phyloP scores from a whole-genome alignment of 1,139 yeast species.

The Diutina scorzettiae region DNA sequence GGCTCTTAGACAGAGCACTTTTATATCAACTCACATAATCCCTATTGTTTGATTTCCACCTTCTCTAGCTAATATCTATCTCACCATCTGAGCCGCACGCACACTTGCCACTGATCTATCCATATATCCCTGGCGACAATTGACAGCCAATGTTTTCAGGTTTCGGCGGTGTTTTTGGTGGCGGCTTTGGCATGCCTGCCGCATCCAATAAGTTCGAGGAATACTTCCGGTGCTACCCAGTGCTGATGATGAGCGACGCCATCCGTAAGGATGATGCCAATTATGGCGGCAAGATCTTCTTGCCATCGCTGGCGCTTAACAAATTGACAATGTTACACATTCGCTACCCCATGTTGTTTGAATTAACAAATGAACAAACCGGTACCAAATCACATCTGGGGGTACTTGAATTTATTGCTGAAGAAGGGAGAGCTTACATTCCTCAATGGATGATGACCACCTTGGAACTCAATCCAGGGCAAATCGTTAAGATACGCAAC shows the following conservation, averaged over 20 bases:
- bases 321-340: conserved; percentile 79
- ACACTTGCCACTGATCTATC: too few species aligned
- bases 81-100: too few species aligned
- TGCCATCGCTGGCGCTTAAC: conserved; percentile 88
- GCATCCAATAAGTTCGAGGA: conserved; percentile 46
- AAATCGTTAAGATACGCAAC: conserved; percentile 59
- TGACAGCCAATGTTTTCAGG: conserved; percentile 42
- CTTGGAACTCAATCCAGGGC: conserved; percentile 62
- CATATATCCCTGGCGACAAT: too few species aligned
- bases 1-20: too few species aligned
- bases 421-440: conserved; percentile 87
- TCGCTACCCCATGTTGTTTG: conserved; percentile 92
- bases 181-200: conserved; percentile 23
- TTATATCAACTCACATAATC: too few species aligned
- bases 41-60: too few species aligned
- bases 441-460: conserved; percentile 98
- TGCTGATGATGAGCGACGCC: conserved; percentile 80
- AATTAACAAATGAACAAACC: conserved; percentile 57
- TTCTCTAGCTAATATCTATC: too few species aligned
- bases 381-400: conserved; percentile 69
- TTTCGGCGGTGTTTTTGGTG: conserved; percentile 31
- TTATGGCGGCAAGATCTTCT: conserved; percentile 91
- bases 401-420: conserved; percentile 91
- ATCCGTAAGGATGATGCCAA: conserved; percentile 73
- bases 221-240: conserved; percentile 84